Base-by-base conservation (phyloP, 345 rosid genomes). In the Sonneratia alba region DNA sequence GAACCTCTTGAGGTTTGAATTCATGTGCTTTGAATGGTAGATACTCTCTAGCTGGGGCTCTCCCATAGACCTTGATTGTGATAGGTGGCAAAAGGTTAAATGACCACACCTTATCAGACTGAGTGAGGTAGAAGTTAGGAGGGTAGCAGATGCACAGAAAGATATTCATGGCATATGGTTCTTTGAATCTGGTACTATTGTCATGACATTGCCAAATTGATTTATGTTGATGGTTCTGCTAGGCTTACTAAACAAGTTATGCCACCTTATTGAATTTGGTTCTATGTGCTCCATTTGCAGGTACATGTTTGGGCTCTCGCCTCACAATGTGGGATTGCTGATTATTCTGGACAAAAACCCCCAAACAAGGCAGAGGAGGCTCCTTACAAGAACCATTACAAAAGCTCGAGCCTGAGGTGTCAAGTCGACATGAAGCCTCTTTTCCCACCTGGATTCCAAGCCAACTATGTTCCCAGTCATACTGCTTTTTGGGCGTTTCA, bases 261-360 rank as follows among this genome's bases (percentile, higher is more conserved):
- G 45, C 45, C 10, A 42, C 45, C 45, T 42, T 42, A 9, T 42
- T 42, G 45, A 42, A 42, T 47, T 47, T 9, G 51, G 51, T 47
- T 9, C 15, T 47, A 16, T 70, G 71, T 38, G 51, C 36, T 22
- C 18, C 42, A 57, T 49, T 45, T 73, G 55, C 80, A 92, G 99
- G 86, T 89, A 88, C 76, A 72, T 79, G 80, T 89, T 67, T 74
- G 96, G 92, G 75, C 73, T 89, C 65, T 83, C 98, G 49, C 78
- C 89, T 53, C 81, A 79, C 80, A 82, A 83, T 59, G 81, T 75
- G n/a, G 99, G 99, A 78, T 82, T 95, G 89, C 85, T 87, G 69
- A 81, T 95, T 85, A 89, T 95, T 71, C 75, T 95, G 73, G 97
- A 95, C 74, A 89, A 88, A 77, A 84, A 79, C 59, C 87, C 94